Evolutionary conservation across 2,329 filamentous ascomycete species (phyloP), one percentile per base, ranked within the genome.

Genomic region (Coniochaeta sp.): DNA sequence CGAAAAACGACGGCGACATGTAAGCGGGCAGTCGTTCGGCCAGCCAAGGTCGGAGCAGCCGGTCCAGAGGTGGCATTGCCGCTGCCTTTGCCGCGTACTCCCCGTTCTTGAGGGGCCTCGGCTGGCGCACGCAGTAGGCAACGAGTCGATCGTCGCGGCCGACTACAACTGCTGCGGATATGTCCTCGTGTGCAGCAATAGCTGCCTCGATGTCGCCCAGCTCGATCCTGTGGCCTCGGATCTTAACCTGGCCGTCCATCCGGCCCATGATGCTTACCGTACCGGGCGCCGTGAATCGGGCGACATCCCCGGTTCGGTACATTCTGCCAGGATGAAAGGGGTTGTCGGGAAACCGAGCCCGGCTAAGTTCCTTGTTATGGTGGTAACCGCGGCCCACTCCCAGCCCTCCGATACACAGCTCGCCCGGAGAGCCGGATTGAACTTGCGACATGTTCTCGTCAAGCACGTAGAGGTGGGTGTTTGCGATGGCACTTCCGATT

Each of bases 391-490:
- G 38, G 12, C 60, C 62, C 24, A 66, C 55, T 5, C 65, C 60
- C 3, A 56, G 57, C 1, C 65, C 66, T 28, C 63, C 65, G 30
- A 67, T 60, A 38, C 58, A 67, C 32, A 68, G 55, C 55, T 68
- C 65, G 6, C 65, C 66, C 10, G 54, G 20, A 16, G 66, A 53
- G 0, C 74, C 74, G 6, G 63, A 48, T 0, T 74, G 70, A 4
- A 72, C 62, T 1, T 67, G 63, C 16, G 66, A 53, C 40, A 63
- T 57, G 6, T 69, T 49, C 10, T 62, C 55, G 52, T 74, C 72
- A 1, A 76, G 50, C 22, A 77, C 64, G 55, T 71, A 75, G 20
- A 69, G 55, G 1, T 58, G 56, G 47, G 64, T 66, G 55, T 73
- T 74, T 4, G 53, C 51, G 24, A 64, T 53, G 12, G 62, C 61